Percentiles rank a stretch among this genome's conserved stretches.
These are phyloP conservation scores for Mucuna pruriens DNA, from an alignment of 306 rosid genomes.

Conservation along the genomic window DNA sequence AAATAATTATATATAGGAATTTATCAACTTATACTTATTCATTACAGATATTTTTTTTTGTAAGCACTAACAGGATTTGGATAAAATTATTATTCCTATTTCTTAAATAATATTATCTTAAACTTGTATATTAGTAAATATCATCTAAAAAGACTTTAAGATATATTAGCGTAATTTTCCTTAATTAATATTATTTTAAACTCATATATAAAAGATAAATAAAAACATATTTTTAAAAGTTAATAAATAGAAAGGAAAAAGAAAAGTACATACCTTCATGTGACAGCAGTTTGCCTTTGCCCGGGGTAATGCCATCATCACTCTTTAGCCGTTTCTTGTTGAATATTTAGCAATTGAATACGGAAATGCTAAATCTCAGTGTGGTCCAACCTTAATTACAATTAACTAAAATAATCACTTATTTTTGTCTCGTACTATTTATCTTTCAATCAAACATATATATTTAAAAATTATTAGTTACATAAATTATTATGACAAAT, in stretches of 20 bases:
- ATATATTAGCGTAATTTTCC: background rate
- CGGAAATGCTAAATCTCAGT: constrained; percentile 31
- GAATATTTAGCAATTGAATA: constrained; percentile 37
- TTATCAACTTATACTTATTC: too few relatives aligned
- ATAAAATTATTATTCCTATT: too few relatives aligned
- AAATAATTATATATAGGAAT: too few relatives aligned
- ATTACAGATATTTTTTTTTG: too few relatives aligned
- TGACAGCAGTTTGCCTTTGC: constrained; percentile 2
- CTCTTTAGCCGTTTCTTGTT: constrained; percentile 25
- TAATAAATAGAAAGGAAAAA: background rate
- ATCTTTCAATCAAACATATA: background rate
- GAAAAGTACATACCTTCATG: background rate
- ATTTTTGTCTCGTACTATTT: background rate
- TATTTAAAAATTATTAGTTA: background rate
- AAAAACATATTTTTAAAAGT: background rate
- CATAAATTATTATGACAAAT: background rate
- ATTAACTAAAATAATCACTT: background rate
- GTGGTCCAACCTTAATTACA: constrained; percentile 44
- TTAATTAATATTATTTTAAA: background rate
- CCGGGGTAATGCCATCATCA: constrained; percentile 21
- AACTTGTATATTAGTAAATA: too few relatives aligned
- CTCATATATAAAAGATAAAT: background rate
- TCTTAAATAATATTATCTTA: too few relatives aligned
- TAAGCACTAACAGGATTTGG: too few relatives aligned
- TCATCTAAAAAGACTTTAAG: background rate